A percentile compares a stretch with the other conserved stretches of the same genome.
Evolutionary conservation across 164 flowering plant species (phyloP).

Genomic region (Buxus sempervirens): DNA sequence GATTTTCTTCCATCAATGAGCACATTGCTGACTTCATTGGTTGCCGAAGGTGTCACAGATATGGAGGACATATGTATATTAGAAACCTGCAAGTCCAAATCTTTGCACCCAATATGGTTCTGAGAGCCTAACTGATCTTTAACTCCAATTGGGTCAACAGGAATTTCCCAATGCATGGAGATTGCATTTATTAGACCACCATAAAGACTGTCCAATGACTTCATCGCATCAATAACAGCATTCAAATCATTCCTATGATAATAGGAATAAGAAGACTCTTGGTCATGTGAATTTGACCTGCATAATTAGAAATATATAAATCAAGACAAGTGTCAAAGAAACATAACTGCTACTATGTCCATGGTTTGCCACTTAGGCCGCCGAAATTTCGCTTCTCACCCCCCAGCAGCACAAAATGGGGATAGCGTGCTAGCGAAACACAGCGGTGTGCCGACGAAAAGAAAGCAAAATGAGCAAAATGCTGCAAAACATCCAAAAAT

Average conservation of each 20-base stretch:
- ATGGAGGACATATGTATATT: background rate
- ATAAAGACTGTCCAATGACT: constrained; percentile 44
- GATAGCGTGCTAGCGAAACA: no score
- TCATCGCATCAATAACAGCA: constrained; percentile 52
- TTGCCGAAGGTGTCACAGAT: constrained; percentile 22
- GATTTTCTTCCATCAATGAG: constrained; percentile 23
- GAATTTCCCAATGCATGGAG: constrained; percentile 47
- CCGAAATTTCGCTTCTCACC: no score
- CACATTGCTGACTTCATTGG: constrained; percentile 18
- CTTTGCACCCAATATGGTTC: constrained; percentile 11
- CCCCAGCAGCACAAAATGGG: no score
- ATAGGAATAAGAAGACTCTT: constrained; percentile 38
- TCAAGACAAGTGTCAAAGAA: constrained; percentile 3
- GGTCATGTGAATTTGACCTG: constrained; percentile 69
- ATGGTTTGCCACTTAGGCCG: no score
- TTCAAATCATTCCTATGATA: constrained; percentile 64
- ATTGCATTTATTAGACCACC: constrained; percentile 49
- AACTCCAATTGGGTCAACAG: constrained; percentile 25
- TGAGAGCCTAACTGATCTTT: constrained; percentile 19
- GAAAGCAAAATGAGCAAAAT: no score
- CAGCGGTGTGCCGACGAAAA: no score
- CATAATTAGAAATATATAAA: constrained; percentile 26
- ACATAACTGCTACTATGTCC: constrained; percentile 1
- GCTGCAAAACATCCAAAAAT: no score
- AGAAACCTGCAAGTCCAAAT: constrained; percentile 13